Percentiles rank a stretch among this genome's conserved stretches.
Conservation (phyloP, 140 eudicot genomes). For the Erigeron philadelphicus region DNA sequence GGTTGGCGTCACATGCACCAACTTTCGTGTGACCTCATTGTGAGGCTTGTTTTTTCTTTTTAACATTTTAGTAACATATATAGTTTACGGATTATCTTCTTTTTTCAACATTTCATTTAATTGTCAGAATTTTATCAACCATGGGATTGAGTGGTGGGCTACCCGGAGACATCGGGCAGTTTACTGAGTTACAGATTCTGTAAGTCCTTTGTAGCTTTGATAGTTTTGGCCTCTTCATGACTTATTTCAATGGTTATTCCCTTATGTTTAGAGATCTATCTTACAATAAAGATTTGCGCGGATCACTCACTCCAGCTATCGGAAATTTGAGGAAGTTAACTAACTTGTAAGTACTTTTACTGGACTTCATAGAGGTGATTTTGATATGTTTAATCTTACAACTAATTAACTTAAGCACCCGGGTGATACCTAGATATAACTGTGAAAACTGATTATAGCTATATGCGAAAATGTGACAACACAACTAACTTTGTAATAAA, state of each 20-base stretch:
- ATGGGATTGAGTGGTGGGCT: slow-evolving; percentile 23
- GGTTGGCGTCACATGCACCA: slow-evolving; percentile 51
- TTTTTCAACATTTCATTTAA: neutral
- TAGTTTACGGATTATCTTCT: neutral
- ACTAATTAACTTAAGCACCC: too few species aligned
- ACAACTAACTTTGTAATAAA: too few species aligned
- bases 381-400: too few species aligned
- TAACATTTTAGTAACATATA: slow-evolving; percentile 8
- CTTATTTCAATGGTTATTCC: neutral
- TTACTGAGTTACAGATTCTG: slow-evolving; percentile 26
- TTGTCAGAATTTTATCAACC: slow-evolving; percentile 21
- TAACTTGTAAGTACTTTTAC: slow-evolving; percentile 27
- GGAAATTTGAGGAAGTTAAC: slow-evolving; percentile 30
- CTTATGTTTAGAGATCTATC: slow-evolving; percentile 37
- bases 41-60: slow-evolving; percentile 9
- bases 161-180: slow-evolving; percentile 23
- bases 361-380: neutral
- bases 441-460: too few species aligned
- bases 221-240: neutral
- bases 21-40: slow-evolving; percentile 45
- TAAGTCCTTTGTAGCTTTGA: slow-evolving; percentile 17
- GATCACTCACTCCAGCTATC: slow-evolving; percentile 28
- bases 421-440: too few species aligned
- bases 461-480: too few species aligned
- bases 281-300: slow-evolving; percentile 31